phyloP scores from a whole-genome alignment of 2,329 filamentous ascomycete genomes.

The Calcarisporium arbuscula region DNA sequence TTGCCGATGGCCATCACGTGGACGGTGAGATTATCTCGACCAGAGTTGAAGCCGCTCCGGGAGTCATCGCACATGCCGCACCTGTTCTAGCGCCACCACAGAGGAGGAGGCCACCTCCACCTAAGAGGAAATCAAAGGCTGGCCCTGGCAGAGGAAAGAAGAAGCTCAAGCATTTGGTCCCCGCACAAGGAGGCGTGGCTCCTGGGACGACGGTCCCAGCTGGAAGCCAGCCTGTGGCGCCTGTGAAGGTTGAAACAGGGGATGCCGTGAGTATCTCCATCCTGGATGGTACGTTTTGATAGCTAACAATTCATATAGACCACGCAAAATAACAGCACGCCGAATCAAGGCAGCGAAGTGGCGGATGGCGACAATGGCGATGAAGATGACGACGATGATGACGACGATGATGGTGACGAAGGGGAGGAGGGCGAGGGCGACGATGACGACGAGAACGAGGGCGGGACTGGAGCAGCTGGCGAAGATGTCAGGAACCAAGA shows the following conservation, averaged over 20 bases:
- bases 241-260: too few relatives aligned
- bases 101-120: slow-evolving; percentile 64
- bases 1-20: slow-evolving; percentile 71
- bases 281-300: background rate
- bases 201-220: too few relatives aligned
- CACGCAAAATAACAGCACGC: slow-evolving; percentile 36
- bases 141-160: slow-evolving; percentile 71
- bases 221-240: too few relatives aligned
- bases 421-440: slow-evolving; percentile 42
- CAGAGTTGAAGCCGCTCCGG: slow-evolving; percentile 48
- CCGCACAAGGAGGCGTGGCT: slow-evolving; percentile 27
- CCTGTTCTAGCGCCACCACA: slow-evolving; percentile 32
- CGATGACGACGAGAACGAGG: slow-evolving; percentile 41
- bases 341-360: slow-evolving; percentile 47
- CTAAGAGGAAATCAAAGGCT: slow-evolving; percentile 72
- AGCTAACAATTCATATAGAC: slow-evolving; percentile 12
- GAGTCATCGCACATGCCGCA: slow-evolving; percentile 50
- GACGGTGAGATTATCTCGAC: slow-evolving; percentile 74
- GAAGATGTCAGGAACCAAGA: slow-evolving; percentile 28
- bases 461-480: slow-evolving; percentile 37
- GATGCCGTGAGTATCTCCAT: slow-evolving; percentile 24
- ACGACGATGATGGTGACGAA: slow-evolving; percentile 41
- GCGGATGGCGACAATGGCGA: slow-evolving; percentile 44
- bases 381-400: slow-evolving; percentile 34
- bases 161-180: slow-evolving; percentile 59